These are phyloP conservation scores for Trifolium repens DNA, from an alignment of 306 rosid species.

Conservation along the genomic window DNA sequence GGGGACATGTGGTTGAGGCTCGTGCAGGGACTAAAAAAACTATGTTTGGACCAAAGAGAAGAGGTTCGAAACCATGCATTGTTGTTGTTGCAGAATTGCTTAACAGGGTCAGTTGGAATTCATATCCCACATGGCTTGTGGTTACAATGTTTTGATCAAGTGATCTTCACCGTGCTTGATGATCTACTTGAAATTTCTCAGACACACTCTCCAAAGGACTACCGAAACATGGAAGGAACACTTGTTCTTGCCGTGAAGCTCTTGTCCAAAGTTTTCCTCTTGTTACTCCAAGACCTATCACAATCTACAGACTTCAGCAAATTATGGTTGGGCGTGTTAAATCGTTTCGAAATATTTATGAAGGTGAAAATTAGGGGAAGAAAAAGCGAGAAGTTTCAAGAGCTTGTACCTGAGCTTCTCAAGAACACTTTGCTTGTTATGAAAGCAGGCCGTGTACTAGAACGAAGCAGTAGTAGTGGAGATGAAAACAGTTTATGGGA, in stretches of 20 bases:
- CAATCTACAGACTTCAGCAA: conserved; percentile 71
- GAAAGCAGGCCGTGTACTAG: conserved; percentile 65
- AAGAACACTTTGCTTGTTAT: conserved; percentile 83
- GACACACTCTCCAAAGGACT: conserved; percentile 77
- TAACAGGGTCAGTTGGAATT: conserved; percentile 71
- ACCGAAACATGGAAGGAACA: conserved; percentile 91
- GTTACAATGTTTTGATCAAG: conserved; percentile 84
- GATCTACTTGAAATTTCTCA: conserved; percentile 82
- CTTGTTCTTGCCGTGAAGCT: conserved; percentile 83
- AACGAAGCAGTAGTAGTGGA: conserved; percentile 59
- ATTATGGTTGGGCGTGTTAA: conserved; percentile 82
- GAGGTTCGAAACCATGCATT: conserved; percentile 88
- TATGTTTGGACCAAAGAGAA: conserved; percentile 94
- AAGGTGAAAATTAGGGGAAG: conserved; percentile 80
- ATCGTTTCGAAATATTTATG: conserved; percentile 70
- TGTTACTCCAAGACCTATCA: conserved; percentile 66
- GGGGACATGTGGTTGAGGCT: conserved; percentile 98
- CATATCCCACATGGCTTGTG: conserved; percentile 65
- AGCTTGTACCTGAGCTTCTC: conserved; percentile 86
- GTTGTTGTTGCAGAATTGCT: conserved; percentile 76
- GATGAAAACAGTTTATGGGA: conserved; percentile 85
- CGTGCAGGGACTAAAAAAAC: conserved; percentile 73
- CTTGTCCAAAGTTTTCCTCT: conserved; percentile 82
- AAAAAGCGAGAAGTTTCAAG: conserved; percentile 85
- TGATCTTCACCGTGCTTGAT: conserved; percentile 82